Base-by-base conservation (phyloP, 129 eudicot genomes). In the Silybum marianum region DNA sequence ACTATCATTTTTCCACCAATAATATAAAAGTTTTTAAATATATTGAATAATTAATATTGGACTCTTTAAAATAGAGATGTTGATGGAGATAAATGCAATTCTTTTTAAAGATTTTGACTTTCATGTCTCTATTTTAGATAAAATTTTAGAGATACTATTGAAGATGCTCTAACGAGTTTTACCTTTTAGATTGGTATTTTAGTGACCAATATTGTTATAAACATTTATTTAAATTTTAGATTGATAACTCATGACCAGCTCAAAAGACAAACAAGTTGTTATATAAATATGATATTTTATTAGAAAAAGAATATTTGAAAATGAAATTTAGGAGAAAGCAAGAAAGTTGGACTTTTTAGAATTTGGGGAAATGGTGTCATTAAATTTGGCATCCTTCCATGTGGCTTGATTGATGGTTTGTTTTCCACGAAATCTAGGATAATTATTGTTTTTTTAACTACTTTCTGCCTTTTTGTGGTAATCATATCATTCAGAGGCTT, bases 371-470 rank as follows among this genome's bases (percentile, higher is more conserved):
- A n/a, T 71, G 23, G 51, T 71, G 75, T 18, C 51, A 71, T 71
- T 71, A 71, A 34, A 71, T 36, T 34, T 36, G 40, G 75, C 51
- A 71, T 71, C 75, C 51, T 71, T 32, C 51, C 75, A 71, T 71
- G 75, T 71, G 75, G 75, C 51, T 71, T 71, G 75, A 34, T 70
- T 70, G 6, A 70, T 38, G 51, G 74, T 3, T 28, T 16, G 0
- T 18, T 13, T 8, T 68, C 22, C 75, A 71, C 51, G 34, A 34
- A 71, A 71, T 7, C 6, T 34, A 18, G 66, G 66, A n/a, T 6
- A 58, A n/a, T 58, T 18, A 58, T 18, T 58, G 66, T 7, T n/a
- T 5, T 19, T 6, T 58, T 58, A 18, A 58, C 66, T 18, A 58
- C 23, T 48, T 48, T 38, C 42, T 38, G 42, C 9, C 42, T 38